A percentile compares a stretch with the other conserved stretches of the same genome.
These are phyloP conservation scores for Thymus mandschuricus DNA, from an alignment of 257 asterid genomes.

Conservation along the genomic window DNA sequence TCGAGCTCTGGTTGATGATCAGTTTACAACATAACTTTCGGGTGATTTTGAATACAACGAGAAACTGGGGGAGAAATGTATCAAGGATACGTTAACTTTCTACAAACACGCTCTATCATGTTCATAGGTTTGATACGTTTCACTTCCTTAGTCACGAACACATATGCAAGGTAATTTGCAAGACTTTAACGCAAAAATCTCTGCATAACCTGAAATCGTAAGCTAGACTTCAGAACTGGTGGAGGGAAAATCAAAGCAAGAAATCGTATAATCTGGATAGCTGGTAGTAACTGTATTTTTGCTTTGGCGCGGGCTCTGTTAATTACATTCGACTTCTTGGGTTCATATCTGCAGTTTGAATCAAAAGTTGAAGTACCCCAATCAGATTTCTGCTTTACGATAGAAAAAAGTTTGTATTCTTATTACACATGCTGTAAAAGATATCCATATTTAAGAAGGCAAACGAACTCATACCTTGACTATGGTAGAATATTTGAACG, in stretches of 20 bases:
- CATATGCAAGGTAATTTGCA: constrained; percentile 16
- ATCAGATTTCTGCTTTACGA: not conserved
- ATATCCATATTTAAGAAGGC: constrained; percentile 7
- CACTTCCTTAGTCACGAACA: constrained; percentile 4
- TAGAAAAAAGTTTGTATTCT: not conserved
- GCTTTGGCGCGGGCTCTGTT: constrained; percentile 17
- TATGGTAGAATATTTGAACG: constrained; percentile 59
- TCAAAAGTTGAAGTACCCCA: not conserved
- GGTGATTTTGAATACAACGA: not conserved
- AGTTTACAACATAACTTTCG: constrained; percentile 4
- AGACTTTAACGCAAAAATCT: not conserved
- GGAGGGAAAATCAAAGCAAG: not conserved
- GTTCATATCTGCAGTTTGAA: constrained; percentile 9
- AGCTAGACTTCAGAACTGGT: constrained; percentile 12
- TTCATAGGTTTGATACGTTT: not conserved
- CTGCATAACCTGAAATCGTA: constrained; percentile 23
- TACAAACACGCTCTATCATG: not conserved
- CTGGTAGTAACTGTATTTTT: not conserved
- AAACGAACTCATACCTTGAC: constrained; percentile 40
- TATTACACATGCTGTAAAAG: not conserved
- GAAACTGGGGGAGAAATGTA: constrained; percentile 8
- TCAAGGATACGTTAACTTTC: not conserved
- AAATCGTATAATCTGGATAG: not conserved
- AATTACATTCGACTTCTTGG: constrained; percentile 22
- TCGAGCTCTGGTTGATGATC: no score